Evolutionary conservation across 441 rosid genomes (phyloP), one percentile per base, ranked within the genome.

Genomic region (Bocquillonia castaneifolia): DNA sequence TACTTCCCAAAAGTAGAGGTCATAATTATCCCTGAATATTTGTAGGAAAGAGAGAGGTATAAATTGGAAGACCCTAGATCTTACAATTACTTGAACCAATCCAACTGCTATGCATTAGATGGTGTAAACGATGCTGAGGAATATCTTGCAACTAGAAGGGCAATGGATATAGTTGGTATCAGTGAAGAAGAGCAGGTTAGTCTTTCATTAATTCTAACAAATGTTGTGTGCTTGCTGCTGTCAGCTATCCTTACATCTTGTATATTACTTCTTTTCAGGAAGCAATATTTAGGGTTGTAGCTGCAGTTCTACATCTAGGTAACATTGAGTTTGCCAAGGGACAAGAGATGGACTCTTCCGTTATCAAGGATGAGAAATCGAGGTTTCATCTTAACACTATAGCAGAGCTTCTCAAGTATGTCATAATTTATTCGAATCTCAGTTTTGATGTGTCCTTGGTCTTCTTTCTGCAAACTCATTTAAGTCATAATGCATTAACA

Each of bases 161-260:
- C 99, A 45, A 96, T 96, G 99, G 99, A 96, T 80, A 58, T 96
- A 34, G 99, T 96, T 68, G 99, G 99, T 80, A 91, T 96, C 81
- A 89, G 87, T 67, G 97, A 86, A 75, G 90, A 95, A 75, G 96
- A 92, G 68, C 99, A 95, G 96, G 99, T 95, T 69, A 64, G 84
- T 71, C 52, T 72, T 72, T 61, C 10, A 69, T 71, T 60, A 26
- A 36, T 69, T 52, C 53, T 48, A 58, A 63, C 10, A 40, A 65
- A 28, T 64, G 56, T 20, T 64, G 63, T 63, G 66, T 42, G 50
- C 68, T 72, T 68, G 50, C 79, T 32, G 53, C 63, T 55, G 66
- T 71, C 79, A 29, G 53, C 63, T 55, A 64, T 71, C 31, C 66
- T 68, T 68, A 69, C 47, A 64, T 48, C 64, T 69, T 64, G 63